Evolutionary conservation across 148 eudicot species (phyloP).

Genomic region (Cornus suecica): DNA sequence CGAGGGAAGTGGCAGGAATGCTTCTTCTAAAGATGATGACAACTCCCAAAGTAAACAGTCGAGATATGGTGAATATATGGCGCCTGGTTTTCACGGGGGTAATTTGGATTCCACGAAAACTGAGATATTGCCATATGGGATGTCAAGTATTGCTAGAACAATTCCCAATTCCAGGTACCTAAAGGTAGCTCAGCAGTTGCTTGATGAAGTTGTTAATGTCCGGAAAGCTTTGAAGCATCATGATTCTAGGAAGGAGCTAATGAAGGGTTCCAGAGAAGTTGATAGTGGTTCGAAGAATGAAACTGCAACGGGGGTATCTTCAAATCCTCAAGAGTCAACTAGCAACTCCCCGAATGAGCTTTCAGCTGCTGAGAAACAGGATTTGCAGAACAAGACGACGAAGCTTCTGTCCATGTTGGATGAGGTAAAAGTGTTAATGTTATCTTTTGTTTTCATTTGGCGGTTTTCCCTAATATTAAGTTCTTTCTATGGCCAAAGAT

Average conservation of each 20-base stretch:
- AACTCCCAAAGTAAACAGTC: conserved; percentile 15
- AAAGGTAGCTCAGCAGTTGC: conserved; percentile 50
- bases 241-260: conserved; percentile 25
- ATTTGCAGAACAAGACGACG: conserved; percentile 42
- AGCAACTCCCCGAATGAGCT: conserved; percentile 29
- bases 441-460: background rate
- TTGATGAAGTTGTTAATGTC: conserved; percentile 55
- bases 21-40: conserved; percentile 16
- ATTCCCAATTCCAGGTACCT: conserved; percentile 46
- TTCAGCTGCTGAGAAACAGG: conserved; percentile 45
- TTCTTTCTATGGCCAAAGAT: background rate
- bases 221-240: conserved; percentile 35
- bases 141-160: conserved; percentile 26
- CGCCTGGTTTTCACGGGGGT: conserved; percentile 20
- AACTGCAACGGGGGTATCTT: conserved; percentile 16
- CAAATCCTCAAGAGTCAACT: conserved; percentile 22
- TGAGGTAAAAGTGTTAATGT: conserved; percentile 38
- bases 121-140: conserved; percentile 19
- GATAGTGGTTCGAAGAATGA: conserved; percentile 26
- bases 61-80: conserved; percentile 21
- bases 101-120: conserved; percentile 13
- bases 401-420: conserved; percentile 61
- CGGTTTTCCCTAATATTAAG: conserved; percentile 3
- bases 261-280: conserved; percentile 19
- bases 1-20: conserved; percentile 11